A percentile compares a stretch with the other conserved stretches of the same genome.
These are phyloP conservation scores for Filobasidium wieringae DNA, from an alignment of 768 basidiomycete genomes.

Conservation along the genomic window DNA sequence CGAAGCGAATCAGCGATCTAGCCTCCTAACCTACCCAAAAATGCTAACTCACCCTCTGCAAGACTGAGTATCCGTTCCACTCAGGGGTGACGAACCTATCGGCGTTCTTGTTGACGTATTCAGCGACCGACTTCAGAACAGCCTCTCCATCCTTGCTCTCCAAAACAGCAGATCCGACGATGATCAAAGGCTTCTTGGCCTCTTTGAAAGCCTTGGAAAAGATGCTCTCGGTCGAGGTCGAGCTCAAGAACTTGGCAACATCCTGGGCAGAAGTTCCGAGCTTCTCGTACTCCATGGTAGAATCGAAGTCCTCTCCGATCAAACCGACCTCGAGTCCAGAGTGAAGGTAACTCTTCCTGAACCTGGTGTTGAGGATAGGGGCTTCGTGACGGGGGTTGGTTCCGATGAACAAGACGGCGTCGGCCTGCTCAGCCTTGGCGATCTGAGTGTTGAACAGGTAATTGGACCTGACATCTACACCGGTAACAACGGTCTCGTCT, in stretches of 20 bases:
- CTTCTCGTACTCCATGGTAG: conserved; percentile 85
- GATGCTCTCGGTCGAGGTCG: conserved; percentile 48
- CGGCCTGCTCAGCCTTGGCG: conserved; percentile 77
- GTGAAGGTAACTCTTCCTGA: conserved; percentile 88
- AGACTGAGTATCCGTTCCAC: conserved; percentile 89
- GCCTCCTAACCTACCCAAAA: neutral
- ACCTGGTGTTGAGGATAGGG: conserved; percentile 90
- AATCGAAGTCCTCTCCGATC: conserved; percentile 82
- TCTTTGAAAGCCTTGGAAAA: conserved; percentile 78
- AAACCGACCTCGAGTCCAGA: conserved; percentile 73
- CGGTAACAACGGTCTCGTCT: conserved; percentile 56
- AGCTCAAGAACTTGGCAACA: conserved; percentile 56
- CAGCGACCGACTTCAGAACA: conserved; percentile 62
- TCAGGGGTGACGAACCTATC: conserved; percentile 64
- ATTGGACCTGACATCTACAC: conserved; percentile 84
- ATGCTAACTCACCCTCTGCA: conserved; percentile 63
- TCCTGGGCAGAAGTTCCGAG: conserved; percentile 66
- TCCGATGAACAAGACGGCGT: conserved; percentile 83
- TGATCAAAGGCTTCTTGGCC: conserved; percentile 82
- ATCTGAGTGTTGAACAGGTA: conserved; percentile 94
- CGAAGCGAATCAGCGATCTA: neutral
- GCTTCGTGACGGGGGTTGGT: conserved; percentile 97
- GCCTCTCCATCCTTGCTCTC: conserved; percentile 77
- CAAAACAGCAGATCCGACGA: conserved; percentile 73
- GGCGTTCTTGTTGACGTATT: conserved; percentile 69